Percentiles rank a stretch among this genome's conserved stretches.
These are phyloP conservation scores for Trametes villosa DNA, from an alignment of 768 basidiomycete species.

Conservation along the genomic window DNA sequence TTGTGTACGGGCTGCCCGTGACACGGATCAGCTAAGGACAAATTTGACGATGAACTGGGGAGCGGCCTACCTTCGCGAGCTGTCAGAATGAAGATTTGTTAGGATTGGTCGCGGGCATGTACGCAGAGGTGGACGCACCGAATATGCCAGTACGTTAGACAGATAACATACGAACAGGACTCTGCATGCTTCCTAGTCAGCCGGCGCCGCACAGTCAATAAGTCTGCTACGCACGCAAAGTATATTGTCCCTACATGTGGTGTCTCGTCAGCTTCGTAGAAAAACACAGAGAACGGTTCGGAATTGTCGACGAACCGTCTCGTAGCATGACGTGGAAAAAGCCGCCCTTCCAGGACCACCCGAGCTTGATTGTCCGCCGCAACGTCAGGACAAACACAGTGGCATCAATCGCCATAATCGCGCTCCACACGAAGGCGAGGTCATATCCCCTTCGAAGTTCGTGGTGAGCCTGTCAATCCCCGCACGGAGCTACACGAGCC, in stretches of 20 bases:
- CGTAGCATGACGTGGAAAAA: slow-evolving; percentile 4
- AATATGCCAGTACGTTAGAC: slow-evolving; percentile 1
- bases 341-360: not conserved
- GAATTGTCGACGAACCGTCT: slow-evolving; percentile 17
- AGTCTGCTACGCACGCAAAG: slow-evolving; percentile 4
- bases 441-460: not conserved
- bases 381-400: slow-evolving; percentile 10
- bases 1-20: not conserved
- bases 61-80: not conserved
- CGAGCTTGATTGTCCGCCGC: not conserved
- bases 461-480: no score
- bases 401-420: slow-evolving; percentile 8
- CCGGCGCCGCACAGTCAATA: no score
- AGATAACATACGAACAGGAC: slow-evolving; percentile 6
- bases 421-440: slow-evolving; percentile 4
- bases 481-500: no score
- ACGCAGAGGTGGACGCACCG: no score
- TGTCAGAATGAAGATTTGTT: no score
- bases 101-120: no score
- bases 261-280: not conserved
- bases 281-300: no score
- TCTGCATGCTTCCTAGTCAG: no score
- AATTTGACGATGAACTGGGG: no score
- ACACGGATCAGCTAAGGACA: not conserved
- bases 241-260: not conserved